Evolutionary conservation across 495 filamentous ascomycete species (phyloP).

Genomic region (Aspergillus saccharolyticus): DNA sequence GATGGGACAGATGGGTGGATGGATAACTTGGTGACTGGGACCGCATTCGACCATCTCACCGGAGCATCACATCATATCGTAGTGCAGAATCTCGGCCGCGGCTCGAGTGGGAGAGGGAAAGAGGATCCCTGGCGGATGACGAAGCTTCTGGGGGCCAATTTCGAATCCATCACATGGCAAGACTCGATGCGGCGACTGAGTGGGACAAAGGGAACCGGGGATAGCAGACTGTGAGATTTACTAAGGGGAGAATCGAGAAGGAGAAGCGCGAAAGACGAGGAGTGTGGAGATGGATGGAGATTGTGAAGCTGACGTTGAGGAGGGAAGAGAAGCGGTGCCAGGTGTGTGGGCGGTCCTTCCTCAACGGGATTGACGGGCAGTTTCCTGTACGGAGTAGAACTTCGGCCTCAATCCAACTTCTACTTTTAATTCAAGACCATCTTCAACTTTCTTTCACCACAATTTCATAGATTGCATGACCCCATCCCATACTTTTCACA

Average conservation of each 20-base stretch:
- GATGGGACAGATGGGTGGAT: neutral
- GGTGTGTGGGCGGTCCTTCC: neutral
- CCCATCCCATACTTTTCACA: neutral
- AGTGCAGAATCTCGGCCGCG: neutral
- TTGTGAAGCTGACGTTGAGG: neutral
- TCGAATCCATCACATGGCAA: slow-evolving; percentile 1
- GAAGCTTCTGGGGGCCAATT: neutral
- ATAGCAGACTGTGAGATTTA: neutral
- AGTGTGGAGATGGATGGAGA: neutral
- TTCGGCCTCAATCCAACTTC: neutral
- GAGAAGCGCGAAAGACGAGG: too few relatives aligned
- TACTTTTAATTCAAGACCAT: neutral
- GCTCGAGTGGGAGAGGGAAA: neutral
- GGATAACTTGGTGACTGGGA: neutral
- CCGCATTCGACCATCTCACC: neutral
- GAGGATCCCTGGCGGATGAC: neutral
- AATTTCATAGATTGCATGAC: neutral
- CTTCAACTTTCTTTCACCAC: too few relatives aligned
- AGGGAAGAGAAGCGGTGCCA: neutral
- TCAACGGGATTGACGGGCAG: neutral
- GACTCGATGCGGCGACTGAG: neutral
- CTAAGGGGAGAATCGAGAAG: neutral
- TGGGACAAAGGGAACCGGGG: neutral
- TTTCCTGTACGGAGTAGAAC: neutral
- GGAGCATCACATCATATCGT: neutral